Conservation (phyloP, 768 basidiomycete species). For the Boletus rubroflammeus region DNA sequence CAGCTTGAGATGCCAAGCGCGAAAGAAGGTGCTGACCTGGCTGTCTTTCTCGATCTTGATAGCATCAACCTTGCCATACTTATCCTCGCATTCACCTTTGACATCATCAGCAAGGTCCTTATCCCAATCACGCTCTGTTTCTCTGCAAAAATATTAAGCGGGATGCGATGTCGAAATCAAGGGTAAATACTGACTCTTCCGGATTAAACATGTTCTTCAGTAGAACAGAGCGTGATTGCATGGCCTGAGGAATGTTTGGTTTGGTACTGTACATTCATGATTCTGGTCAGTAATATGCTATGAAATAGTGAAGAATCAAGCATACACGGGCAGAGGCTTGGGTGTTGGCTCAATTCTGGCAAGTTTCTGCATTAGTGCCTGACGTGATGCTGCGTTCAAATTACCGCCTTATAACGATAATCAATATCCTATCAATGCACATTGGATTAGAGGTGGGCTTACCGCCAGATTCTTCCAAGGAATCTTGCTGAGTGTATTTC, state of each 20-base stretch:
- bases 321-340: constrained; percentile 62
- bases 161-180: neutral
- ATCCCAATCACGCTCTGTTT: constrained; percentile 96
- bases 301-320: constrained; percentile 4
- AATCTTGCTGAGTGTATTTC: constrained; percentile 72
- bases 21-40: constrained; percentile 53
- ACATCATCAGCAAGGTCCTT: constrained; percentile 95
- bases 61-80: constrained; percentile 82
- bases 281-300: constrained; percentile 12
- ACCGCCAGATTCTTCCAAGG: constrained; percentile 90
- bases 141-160: constrained; percentile 45
- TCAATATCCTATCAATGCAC: constrained; percentile 6
- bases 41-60: constrained; percentile 95
- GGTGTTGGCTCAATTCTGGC: constrained; percentile 81
- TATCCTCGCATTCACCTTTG: constrained; percentile 86
- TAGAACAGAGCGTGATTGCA: constrained; percentile 87
- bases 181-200: constrained; percentile 68
- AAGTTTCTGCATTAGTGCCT: constrained; percentile 99
- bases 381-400: constrained; percentile 96
- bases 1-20: constrained; percentile 2
- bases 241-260: constrained; percentile 76
- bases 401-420: constrained; percentile 69
- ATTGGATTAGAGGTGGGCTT: constrained; percentile 12
- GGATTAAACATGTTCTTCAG: constrained; percentile 96
- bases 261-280: constrained; percentile 46